phyloP scores from a whole-genome alignment of 2,329 filamentous ascomycete genomes.

The Didymella pomorum region DNA sequence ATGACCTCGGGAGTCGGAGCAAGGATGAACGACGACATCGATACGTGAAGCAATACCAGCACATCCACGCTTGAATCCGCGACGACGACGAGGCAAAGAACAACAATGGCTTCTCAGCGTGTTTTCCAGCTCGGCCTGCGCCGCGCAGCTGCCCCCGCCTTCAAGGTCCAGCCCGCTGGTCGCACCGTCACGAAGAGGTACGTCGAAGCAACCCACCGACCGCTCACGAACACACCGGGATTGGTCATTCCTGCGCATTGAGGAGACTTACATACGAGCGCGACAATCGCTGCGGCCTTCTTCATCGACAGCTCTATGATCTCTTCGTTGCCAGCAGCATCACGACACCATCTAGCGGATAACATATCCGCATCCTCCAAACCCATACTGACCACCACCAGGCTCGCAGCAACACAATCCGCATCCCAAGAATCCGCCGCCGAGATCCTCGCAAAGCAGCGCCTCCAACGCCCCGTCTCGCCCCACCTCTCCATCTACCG shows the following conservation, averaged over 20 bases:
- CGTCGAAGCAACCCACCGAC: slow-evolving; percentile 25
- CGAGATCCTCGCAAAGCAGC: slow-evolving; percentile 80
- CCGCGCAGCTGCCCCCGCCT: slow-evolving; percentile 52
- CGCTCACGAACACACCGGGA: neutral
- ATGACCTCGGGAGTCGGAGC: slow-evolving; percentile 40
- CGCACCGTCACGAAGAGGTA: slow-evolving; percentile 60
- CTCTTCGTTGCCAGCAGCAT: neutral
- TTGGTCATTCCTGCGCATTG: neutral
- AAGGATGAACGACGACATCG: slow-evolving; percentile 41
- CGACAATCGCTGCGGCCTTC: neutral
- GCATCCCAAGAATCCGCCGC: slow-evolving; percentile 63
- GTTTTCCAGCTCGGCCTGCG: slow-evolving; percentile 56
- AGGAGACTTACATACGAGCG: neutral
- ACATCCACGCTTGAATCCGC: slow-evolving; percentile 31
- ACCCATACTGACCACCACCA: slow-evolving; percentile 27
- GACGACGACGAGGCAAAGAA: slow-evolving; percentile 26
- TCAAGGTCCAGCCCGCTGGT: slow-evolving; percentile 51
- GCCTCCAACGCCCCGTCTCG: slow-evolving; percentile 79
- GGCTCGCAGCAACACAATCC: slow-evolving; percentile 65
- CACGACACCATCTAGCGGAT: neutral
- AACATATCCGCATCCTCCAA: neutral
- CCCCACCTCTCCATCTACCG: slow-evolving; percentile 89
- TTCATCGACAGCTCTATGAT: no score
- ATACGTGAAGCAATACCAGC: slow-evolving; percentile 32
- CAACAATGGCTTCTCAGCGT: slow-evolving; percentile 55